Conservation (phyloP, 768 basidiomycete species). For the Cyclocybe cylindracea region DNA sequence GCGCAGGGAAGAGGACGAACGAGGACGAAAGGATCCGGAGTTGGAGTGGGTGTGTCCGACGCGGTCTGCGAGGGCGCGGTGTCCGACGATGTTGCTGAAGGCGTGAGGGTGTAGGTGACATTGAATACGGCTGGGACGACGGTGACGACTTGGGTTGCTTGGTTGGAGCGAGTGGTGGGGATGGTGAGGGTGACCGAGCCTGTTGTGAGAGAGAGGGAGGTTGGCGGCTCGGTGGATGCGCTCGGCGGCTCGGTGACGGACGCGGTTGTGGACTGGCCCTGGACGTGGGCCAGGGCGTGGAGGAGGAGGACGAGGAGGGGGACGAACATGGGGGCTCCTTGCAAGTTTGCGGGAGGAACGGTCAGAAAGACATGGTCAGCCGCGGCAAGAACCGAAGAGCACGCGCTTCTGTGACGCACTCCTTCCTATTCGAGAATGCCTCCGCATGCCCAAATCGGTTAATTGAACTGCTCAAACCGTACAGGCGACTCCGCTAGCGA, state of each 20-base stretch:
- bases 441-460: slow-evolving; percentile 20
- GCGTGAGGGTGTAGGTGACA: slow-evolving; percentile 57
- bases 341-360: slow-evolving; percentile 10
- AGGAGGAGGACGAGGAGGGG: slow-evolving; percentile 23
- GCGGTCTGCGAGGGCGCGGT: slow-evolving; percentile 36
- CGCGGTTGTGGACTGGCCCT: slow-evolving; percentile 20
- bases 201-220: slow-evolving; percentile 59
- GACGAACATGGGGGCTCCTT: too few species aligned
- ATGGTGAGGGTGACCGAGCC: slow-evolving; percentile 45
- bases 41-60: slow-evolving; percentile 49
- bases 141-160: slow-evolving; percentile 50
- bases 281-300: slow-evolving; percentile 11
- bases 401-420: too few species aligned
- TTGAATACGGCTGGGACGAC: slow-evolving; percentile 62
- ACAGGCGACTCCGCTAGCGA: slow-evolving; percentile 46
- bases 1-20: slow-evolving; percentile 22
- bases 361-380: slow-evolving; percentile 19
- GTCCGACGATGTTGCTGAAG: slow-evolving; percentile 41
- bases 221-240: slow-evolving; percentile 36
- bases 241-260: slow-evolving; percentile 20
- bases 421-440: too few species aligned
- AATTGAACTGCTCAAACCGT: slow-evolving; percentile 55
- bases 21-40: slow-evolving; percentile 43
- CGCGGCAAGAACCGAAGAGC: slow-evolving; percentile 7
- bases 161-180: slow-evolving; percentile 49